phyloP scores from a whole-genome alignment of 2,329 filamentous ascomycete species.

The Aspergillus calidoustus region DNA sequence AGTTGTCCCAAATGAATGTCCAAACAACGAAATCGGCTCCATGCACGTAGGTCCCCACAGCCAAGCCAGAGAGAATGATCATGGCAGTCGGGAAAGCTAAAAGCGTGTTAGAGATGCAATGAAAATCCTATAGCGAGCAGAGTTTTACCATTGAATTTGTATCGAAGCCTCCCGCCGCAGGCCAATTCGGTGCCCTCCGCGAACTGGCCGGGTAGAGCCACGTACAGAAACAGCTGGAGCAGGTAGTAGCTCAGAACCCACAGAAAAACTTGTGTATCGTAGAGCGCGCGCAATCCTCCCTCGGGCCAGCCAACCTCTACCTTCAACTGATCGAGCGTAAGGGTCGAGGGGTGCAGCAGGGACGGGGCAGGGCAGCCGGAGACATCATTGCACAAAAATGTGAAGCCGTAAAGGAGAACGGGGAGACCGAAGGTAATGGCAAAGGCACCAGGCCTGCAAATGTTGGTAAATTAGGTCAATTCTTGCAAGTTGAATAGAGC shows the following conservation, averaged over 20 bases:
- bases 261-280: constrained; percentile 70
- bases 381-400: constrained; percentile 89
- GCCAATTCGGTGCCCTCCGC: constrained; percentile 71
- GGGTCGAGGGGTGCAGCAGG: constrained; percentile 70
- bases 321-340: constrained; percentile 75
- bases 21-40: constrained; percentile 85
- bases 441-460: constrained; percentile 71
- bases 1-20: constrained; percentile 93
- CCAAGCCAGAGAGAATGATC: constrained; percentile 71
- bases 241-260: constrained; percentile 78
- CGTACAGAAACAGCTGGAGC: constrained; percentile 74
- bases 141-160: constrained; percentile 73
- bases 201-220: constrained; percentile 74
- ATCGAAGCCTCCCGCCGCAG: constrained; percentile 75
- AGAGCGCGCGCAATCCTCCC: constrained; percentile 70
- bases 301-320: constrained; percentile 79
- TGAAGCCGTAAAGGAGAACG: constrained; percentile 74
- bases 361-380: constrained; percentile 88
- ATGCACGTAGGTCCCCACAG: constrained; percentile 74
- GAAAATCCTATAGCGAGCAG: constrained; percentile 22
- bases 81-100: constrained; percentile 76
- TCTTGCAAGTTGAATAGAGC: neutral
- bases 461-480: neutral
- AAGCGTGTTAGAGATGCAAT: constrained; percentile 22
- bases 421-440: constrained; percentile 81